Percentiles rank a stretch among this genome's conserved stretches.
phyloP scores from a whole-genome alignment of 768 basidiomycete species.

The Lactifluus piperatus region DNA sequence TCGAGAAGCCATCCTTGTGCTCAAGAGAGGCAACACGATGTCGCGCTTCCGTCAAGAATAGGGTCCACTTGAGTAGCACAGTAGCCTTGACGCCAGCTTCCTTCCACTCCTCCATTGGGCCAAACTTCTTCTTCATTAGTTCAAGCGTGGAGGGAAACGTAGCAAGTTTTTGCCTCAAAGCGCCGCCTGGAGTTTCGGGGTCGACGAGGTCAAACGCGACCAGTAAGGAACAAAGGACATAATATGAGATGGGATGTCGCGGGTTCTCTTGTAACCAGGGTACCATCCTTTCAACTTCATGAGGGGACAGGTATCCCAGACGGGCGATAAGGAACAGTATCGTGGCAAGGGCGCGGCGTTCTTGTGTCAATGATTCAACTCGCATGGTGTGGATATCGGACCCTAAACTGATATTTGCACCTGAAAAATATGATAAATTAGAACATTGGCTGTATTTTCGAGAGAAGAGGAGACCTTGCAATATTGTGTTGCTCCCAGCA shows the following conservation, averaged over 20 bases:
- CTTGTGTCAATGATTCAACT: slow-evolving; percentile 64
- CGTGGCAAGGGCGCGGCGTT: slow-evolving; percentile 59
- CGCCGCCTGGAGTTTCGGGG: slow-evolving; percentile 38
- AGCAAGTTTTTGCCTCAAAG: slow-evolving; percentile 39
- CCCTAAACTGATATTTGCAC: slow-evolving; percentile 42
- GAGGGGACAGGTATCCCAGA: slow-evolving; percentile 48
- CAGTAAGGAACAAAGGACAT: slow-evolving; percentile 57
- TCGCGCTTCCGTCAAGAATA: slow-evolving; percentile 72
- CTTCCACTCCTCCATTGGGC: slow-evolving; percentile 50
- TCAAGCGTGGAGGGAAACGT: slow-evolving; percentile 39
- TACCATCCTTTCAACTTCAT: slow-evolving; percentile 54
- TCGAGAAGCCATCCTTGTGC: slow-evolving; percentile 53
- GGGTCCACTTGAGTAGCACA: slow-evolving; percentile 78
- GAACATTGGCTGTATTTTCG: not conserved
- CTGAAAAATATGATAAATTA: slow-evolving; percentile 23
- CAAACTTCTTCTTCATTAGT: slow-evolving; percentile 53
- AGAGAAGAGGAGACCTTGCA: slow-evolving; percentile 36
- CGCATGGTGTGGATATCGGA: slow-evolving; percentile 59
- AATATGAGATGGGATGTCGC: slow-evolving; percentile 61
- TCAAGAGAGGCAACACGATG: slow-evolving; percentile 60
- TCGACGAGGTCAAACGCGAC: slow-evolving; percentile 60
- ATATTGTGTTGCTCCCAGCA: slow-evolving; percentile 52
- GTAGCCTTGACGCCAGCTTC: slow-evolving; percentile 62
- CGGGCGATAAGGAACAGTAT: slow-evolving; percentile 55
- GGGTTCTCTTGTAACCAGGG: slow-evolving; percentile 62